Conservation (phyloP, 73 alveolate species). For the Paramecium primaurelia region DNA sequence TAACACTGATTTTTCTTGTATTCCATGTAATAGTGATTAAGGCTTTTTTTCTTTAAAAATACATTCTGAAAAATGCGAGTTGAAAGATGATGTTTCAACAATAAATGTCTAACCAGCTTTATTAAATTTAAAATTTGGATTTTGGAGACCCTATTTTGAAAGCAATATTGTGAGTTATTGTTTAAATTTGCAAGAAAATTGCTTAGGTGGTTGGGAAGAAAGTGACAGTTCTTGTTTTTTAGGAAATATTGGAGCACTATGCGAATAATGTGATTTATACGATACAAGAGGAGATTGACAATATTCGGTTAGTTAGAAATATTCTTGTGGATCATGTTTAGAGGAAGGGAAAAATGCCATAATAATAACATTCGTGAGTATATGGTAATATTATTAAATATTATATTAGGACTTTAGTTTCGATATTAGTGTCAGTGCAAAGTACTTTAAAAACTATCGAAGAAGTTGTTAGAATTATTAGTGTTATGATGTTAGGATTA, state of each 20-base stretch:
- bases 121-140: not conserved
- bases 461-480: not conserved
- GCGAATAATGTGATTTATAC: conserved; percentile 40
- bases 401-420: not conserved
- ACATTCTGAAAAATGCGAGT: not conserved
- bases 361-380: not conserved
- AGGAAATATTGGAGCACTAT: conserved; percentile 48
- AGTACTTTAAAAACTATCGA: conserved; percentile 17
- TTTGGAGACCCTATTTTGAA: conserved; percentile 40
- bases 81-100: not conserved
- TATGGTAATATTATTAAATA: not conserved
- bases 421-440: not conserved
- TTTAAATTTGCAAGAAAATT: not conserved
- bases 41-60: not conserved
- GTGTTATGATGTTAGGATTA: not conserved
- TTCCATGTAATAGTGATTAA: not conserved
- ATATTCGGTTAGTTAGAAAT: not conserved
- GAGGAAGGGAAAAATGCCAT: not conserved
- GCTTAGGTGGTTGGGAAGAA: conserved; percentile 37
- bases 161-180: not conserved
- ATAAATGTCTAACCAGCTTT: not conserved
- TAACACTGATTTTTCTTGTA: not conserved
- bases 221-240: not conserved
- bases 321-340: conserved; percentile 42
- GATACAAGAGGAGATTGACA: not conserved